Percentiles rank a stretch among this genome's conserved stretches.
These are phyloP conservation scores for Clonostachys chloroleuca DNA, from an alignment of 2,329 filamentous ascomycete species.

Conservation along the genomic window DNA sequence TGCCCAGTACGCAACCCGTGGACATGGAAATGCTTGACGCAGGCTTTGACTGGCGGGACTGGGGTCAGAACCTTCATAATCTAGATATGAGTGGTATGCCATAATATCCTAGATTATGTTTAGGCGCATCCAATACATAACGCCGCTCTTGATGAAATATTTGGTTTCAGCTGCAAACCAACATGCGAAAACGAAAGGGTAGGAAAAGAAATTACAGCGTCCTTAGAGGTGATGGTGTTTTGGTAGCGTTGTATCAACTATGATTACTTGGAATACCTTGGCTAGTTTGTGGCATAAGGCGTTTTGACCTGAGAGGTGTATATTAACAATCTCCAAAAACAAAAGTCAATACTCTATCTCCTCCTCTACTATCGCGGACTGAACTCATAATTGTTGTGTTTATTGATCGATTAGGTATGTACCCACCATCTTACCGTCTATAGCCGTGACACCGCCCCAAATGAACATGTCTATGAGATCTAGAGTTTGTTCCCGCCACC, in stretches of 20 bases:
- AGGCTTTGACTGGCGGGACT: slow-evolving; percentile 44
- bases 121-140: too few species aligned
- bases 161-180: neutral
- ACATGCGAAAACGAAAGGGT: neutral
- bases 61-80: slow-evolving; percentile 26
- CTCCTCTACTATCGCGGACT: slow-evolving; percentile 9
- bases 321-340: slow-evolving; percentile 18
- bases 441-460: too few species aligned
- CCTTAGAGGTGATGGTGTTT: too few species aligned
- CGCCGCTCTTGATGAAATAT: neutral
- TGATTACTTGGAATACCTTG: too few species aligned
- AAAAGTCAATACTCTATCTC: slow-evolving; percentile 17
- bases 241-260: too few species aligned
- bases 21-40: slow-evolving; percentile 32
- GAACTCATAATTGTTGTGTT: neutral
- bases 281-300: too few species aligned
- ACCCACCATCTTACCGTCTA: too few species aligned
- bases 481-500: slow-evolving; percentile 16
- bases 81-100: slow-evolving; percentile 2
- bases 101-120: too few species aligned
- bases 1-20: too few species aligned
- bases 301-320: too few species aligned
- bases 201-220: too few species aligned
- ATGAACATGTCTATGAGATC: neutral
- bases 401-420: neutral